Evolutionary conservation across 192 early-diverging fungal genomes (phyloP).

Genomic region (Coemansia sp.): DNA sequence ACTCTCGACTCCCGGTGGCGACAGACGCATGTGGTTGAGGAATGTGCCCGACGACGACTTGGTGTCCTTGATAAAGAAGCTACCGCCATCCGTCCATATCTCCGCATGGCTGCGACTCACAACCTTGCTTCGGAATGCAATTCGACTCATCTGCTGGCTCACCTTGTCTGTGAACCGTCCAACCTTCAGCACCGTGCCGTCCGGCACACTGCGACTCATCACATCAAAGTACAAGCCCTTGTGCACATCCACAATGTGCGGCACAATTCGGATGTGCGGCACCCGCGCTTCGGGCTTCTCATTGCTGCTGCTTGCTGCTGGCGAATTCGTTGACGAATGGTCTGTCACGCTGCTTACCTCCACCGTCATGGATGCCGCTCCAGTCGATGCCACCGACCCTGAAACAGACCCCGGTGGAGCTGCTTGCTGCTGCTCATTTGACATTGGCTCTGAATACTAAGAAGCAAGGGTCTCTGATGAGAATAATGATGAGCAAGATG

Average conservation of each 20-base stretch:
- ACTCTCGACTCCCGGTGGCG: conserved; percentile 83
- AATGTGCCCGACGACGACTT: conserved; percentile 98
- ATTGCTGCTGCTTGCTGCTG: conserved; percentile 3
- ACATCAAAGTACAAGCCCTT: conserved; percentile 63
- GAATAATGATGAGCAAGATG: too few species aligned
- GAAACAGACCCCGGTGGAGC: neutral
- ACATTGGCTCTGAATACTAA: neutral
- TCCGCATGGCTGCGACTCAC: conserved; percentile 92
- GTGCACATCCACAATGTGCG: conserved; percentile 56
- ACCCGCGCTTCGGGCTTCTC: conserved; percentile 15
- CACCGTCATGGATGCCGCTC: neutral
- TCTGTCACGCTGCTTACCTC: neutral
- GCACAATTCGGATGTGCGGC: conserved; percentile 59
- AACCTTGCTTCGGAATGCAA: conserved; percentile 91
- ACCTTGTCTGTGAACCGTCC: conserved; percentile 74
- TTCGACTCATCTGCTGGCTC: conserved; percentile 61
- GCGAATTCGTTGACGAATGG: conserved; percentile 2
- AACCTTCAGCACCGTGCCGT: conserved; percentile 65
- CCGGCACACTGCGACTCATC: conserved; percentile 64
- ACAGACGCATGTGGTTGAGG: conserved; percentile 91
- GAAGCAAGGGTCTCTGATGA: too few species aligned
- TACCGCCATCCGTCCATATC: conserved; percentile 80
- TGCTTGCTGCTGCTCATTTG: neutral
- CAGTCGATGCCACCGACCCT: neutral
- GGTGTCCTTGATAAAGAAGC: conserved; percentile 93